Percentiles rank a stretch among this genome's conserved stretches.
These are phyloP conservation scores for Talaromyces amestolkiae DNA, from an alignment of 2,329 filamentous ascomycete genomes.

Conservation along the genomic window DNA sequence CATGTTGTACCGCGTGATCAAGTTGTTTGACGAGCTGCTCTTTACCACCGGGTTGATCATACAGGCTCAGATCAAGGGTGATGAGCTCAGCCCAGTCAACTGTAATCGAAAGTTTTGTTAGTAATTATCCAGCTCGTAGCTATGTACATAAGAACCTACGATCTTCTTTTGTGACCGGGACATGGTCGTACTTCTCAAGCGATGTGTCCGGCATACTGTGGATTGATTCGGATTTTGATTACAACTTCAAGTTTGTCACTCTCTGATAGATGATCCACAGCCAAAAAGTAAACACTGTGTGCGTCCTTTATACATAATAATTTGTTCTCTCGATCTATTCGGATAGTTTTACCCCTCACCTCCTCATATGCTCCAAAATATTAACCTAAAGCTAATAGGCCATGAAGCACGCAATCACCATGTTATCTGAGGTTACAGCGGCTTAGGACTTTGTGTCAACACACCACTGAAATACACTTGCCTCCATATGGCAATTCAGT, in stretches of 20 bases:
- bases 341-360: background rate
- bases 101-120: slow-evolving; percentile 25
- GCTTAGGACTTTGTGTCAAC: background rate
- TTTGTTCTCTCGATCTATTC: background rate
- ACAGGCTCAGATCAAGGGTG: slow-evolving; percentile 57
- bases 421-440: background rate
- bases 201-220: slow-evolving; percentile 28
- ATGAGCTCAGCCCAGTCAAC: slow-evolving; percentile 56
- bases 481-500: background rate
- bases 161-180: slow-evolving; percentile 49
- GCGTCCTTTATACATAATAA: background rate
- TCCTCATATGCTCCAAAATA: background rate
- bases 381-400: background rate
- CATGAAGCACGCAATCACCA: background rate
- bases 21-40: slow-evolving; percentile 55
- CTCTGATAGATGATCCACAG: background rate
- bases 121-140: too few species aligned
- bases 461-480: background rate
- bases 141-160: slow-evolving; percentile 20
- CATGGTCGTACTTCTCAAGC: slow-evolving; percentile 45
- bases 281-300: background rate
- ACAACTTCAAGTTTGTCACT: background rate
- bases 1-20: slow-evolving; percentile 52
- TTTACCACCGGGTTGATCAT: slow-evolving; percentile 55
- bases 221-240: background rate